phyloP scores from a whole-genome alignment of 139 green algal species.

The Chlorokybus atmophyticus region DNA sequence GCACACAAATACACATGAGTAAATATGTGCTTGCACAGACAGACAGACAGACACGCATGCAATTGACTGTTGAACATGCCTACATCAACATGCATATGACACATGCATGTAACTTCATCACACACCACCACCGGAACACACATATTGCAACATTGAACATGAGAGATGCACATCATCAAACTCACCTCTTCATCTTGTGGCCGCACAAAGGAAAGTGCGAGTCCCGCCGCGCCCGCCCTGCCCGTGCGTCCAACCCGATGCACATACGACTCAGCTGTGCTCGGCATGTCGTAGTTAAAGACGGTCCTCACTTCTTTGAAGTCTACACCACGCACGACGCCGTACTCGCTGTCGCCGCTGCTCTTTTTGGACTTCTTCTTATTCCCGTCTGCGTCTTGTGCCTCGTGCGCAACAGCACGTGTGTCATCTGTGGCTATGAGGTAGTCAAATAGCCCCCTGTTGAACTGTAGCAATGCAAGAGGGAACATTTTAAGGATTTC shows the following conservation, averaged over 20 bases:
- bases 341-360: conserved; percentile 85
- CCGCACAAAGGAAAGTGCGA: conserved; percentile 14
- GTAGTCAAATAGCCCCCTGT: conserved; percentile 77
- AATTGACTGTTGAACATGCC: no score
- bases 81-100: no score
- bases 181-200: background rate
- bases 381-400: conserved; percentile 41
- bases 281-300: conserved; percentile 8
- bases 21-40: no score
- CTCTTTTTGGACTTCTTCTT: conserved; percentile 31
- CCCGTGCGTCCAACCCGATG: conserved; percentile 84
- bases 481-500: no score
- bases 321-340: conserved; percentile 86
- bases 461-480: conserved; percentile 61
- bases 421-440: conserved; percentile 67
- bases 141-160: no score
- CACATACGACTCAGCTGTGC: conserved; percentile 45
- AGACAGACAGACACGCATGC: no score
- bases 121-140: no score
- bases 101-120: no score
- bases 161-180: no score
- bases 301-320: conserved; percentile 90
- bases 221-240: conserved; percentile 43
- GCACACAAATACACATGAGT: no score
- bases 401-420: conserved; percentile 1